These are phyloP conservation scores for Vitis labrusca DNA, from an alignment of 164 flowering plant genomes.

Conservation along the genomic window DNA sequence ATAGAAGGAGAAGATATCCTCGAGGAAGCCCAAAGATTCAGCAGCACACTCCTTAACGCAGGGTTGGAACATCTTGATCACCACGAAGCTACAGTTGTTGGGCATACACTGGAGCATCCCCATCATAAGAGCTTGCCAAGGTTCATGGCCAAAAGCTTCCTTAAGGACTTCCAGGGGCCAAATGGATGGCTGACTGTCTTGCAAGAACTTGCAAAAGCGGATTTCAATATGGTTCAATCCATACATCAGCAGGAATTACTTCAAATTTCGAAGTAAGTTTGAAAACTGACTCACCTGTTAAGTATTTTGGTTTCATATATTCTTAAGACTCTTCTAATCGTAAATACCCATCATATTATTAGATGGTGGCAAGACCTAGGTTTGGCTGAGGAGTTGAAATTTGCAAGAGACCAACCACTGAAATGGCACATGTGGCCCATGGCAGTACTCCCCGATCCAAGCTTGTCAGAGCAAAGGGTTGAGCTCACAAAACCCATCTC, in stretches of 20 bases:
- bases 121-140: constrained; percentile 44
- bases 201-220: constrained; percentile 37
- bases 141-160: constrained; percentile 25
- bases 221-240: constrained; percentile 31
- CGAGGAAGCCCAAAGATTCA: constrained; percentile 39
- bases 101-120: constrained; percentile 35
- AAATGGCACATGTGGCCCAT: constrained; percentile 58
- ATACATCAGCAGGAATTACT: constrained; percentile 38
- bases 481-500: constrained; percentile 51
- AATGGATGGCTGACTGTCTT: constrained; percentile 13
- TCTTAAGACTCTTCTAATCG: too few species aligned
- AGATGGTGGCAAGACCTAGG: constrained; percentile 70
- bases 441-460: constrained; percentile 36
- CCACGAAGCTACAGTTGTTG: constrained; percentile 18
- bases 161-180: constrained; percentile 1
- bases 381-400: constrained; percentile 35
- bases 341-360: too few species aligned
- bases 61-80: constrained; percentile 1
- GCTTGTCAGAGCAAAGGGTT: constrained; percentile 36
- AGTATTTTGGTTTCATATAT: too few species aligned
- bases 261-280: constrained; percentile 38
- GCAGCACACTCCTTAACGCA: constrained; percentile 27
- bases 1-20: constrained; percentile 47
- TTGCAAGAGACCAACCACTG: constrained; percentile 52
- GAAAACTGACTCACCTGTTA: too few species aligned